phyloP scores from a whole-genome alignment of 441 rosid species.

The Erodium texanum region DNA sequence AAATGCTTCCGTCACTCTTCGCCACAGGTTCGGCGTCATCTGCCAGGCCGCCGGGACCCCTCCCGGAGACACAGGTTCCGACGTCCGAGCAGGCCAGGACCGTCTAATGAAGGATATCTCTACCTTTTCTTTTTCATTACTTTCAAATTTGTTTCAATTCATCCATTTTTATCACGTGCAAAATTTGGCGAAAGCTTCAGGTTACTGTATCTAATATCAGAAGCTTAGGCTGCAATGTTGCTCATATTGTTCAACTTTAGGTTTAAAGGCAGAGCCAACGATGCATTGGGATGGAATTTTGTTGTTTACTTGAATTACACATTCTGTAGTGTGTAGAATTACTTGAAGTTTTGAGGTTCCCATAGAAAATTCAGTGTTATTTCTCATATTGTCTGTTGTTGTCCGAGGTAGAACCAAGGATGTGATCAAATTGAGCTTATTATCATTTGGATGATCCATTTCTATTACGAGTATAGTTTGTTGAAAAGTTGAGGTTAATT shows the following conservation, averaged over 20 bases:
- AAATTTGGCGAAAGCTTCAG: too few relatives aligned
- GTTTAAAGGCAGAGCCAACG: too few relatives aligned
- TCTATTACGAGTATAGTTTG: neutral
- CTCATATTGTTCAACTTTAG: too few relatives aligned
- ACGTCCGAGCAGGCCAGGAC: conserved; percentile 45
- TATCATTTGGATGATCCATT: neutral
- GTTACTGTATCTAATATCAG: too few relatives aligned
- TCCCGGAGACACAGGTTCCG: conserved; percentile 26
- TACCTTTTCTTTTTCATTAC: neutral
- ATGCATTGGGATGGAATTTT: too few relatives aligned
- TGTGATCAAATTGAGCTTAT: neutral
- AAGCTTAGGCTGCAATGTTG: too few relatives aligned
- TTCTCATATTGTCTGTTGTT: neutral
- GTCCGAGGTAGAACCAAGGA: neutral
- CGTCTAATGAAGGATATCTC: conserved; percentile 50
- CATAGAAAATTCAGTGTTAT: neutral
- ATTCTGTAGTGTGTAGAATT: too few relatives aligned
- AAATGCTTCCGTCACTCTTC: conserved; percentile 10
- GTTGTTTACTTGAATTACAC: too few relatives aligned
- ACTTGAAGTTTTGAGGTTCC: too few relatives aligned
- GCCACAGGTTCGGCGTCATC: conserved; percentile 12
- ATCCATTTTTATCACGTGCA: too few relatives aligned
- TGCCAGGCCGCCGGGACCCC: conserved; percentile 36
- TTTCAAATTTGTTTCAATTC: neutral
- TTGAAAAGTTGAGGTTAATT: neutral